Evolutionary conservation across 257 asterid genomes (phyloP).

Genomic region (Rehmannia glutinosa): DNA sequence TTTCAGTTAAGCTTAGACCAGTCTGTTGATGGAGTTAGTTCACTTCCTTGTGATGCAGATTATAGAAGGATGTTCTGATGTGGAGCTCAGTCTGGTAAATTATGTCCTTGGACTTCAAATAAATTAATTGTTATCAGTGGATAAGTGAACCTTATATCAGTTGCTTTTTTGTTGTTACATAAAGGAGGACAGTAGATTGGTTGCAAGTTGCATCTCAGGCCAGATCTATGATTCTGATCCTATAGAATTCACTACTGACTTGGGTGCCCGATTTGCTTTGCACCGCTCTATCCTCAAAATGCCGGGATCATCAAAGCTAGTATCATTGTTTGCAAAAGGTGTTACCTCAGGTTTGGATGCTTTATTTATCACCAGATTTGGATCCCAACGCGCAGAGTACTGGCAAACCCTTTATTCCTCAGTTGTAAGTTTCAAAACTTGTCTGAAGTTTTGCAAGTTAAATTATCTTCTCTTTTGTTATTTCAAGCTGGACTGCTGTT

Average conservation of each 20-base stretch:
- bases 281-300: conserved; percentile 54
- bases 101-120: conserved; percentile 4
- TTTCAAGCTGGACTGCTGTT: no score
- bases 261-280: conserved; percentile 74
- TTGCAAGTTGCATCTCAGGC: conserved; percentile 75
- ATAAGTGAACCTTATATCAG: neutral
- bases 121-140: conserved; percentile 1
- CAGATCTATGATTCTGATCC: conserved; percentile 95
- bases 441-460: neutral
- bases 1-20: neutral
- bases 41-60: conserved; percentile 44
- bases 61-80: conserved; percentile 71
- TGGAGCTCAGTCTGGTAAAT: conserved; percentile 66
- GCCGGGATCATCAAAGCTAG: conserved; percentile 78
- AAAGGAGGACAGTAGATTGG: conserved; percentile 77
- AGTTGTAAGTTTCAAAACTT: conserved; percentile 51
- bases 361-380: conserved; percentile 77
- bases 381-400: conserved; percentile 68
- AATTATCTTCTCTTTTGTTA: neutral
- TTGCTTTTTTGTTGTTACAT: conserved; percentile 20
- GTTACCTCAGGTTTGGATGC: conserved; percentile 81
- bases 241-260: conserved; percentile 58
- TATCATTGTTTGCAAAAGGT: conserved; percentile 64
- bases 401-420: conserved; percentile 82
- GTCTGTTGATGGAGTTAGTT: conserved; percentile 10